Conservation (phyloP, 2,329 filamentous ascomycete genomes). For the Aureobasidium sp. region DNA sequence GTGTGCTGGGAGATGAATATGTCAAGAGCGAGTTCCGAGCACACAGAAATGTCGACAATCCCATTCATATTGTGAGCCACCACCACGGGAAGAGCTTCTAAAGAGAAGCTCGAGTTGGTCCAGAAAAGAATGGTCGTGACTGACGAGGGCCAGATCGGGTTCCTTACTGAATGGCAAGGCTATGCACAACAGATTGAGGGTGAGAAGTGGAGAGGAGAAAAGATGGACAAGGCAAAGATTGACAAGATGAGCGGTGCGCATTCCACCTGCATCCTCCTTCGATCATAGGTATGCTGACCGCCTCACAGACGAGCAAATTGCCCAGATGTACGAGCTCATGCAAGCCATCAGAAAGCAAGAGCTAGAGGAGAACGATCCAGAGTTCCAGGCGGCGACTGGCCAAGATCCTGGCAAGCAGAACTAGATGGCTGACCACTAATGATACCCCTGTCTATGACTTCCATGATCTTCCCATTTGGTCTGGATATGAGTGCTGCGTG, state of each 20-base stretch:
- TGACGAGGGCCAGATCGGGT: slow-evolving; percentile 64
- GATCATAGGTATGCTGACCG: background rate
- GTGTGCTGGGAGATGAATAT: slow-evolving; percentile 84
- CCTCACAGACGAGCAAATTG: slow-evolving; percentile 74
- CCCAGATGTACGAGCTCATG: slow-evolving; percentile 92
- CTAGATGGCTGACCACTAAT: background rate
- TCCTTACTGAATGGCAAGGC: slow-evolving; percentile 91
- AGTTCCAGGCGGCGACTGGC: slow-evolving; percentile 20
- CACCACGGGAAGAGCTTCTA: background rate
- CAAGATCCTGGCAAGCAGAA: background rate
- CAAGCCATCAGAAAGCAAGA: slow-evolving; percentile 60
- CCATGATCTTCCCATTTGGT: no score
- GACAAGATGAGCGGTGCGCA: slow-evolving; percentile 86
- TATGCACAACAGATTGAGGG: slow-evolving; percentile 92
- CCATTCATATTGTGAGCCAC: slow-evolving; percentile 70
- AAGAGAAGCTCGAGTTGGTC: background rate
- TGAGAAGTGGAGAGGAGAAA: slow-evolving; percentile 75
- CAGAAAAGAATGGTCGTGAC: background rate
- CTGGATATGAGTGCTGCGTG: background rate
- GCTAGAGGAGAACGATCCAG: slow-evolving; percentile 41
- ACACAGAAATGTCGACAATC: slow-evolving; percentile 79
- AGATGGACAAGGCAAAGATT: slow-evolving; percentile 73
- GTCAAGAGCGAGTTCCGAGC: slow-evolving; percentile 87
- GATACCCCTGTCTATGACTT: slow-evolving; percentile 1
- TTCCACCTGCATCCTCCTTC: background rate